These are phyloP conservation scores for Carex scoparia DNA, from an alignment of 176 grass and related monocot species.

Conservation along the genomic window DNA sequence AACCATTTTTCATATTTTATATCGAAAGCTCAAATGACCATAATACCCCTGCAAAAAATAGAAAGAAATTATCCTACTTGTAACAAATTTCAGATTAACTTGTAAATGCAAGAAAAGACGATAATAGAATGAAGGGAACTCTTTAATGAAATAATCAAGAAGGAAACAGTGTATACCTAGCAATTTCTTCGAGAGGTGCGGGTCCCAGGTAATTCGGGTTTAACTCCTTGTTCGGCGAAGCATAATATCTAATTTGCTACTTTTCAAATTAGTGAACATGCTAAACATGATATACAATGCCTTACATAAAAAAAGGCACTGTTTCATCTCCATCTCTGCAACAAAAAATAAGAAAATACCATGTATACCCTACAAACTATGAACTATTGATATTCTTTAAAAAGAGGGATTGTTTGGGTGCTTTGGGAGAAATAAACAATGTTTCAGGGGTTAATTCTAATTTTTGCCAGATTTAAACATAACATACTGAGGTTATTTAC, in stretches of 20 bases:
- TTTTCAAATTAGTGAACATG: slow-evolving; percentile 26
- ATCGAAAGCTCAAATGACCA: background rate
- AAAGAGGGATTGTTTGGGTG: background rate
- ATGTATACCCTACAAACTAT: background rate
- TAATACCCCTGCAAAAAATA: slow-evolving; percentile 10
- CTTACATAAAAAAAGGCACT: background rate
- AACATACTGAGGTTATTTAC: background rate
- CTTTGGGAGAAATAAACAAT: background rate
- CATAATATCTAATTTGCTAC: slow-evolving; percentile 62
- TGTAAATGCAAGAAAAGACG: background rate
- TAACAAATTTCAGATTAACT: background rate
- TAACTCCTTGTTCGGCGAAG: slow-evolving; percentile 48
- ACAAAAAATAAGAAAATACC: background rate
- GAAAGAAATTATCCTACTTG: background rate
- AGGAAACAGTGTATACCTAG: slow-evolving; percentile 35
- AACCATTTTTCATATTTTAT: no score
- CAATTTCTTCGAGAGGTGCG: slow-evolving; percentile 78
- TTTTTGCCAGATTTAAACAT: background rate
- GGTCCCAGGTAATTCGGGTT: slow-evolving; percentile 81
- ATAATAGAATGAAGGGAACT: background rate
- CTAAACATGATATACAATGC: background rate
- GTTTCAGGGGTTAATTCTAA: background rate
- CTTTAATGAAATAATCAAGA: background rate
- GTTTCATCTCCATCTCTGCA: background rate
- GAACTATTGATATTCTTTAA: background rate